Percentiles rank a stretch among this genome's conserved stretches.
These are phyloP conservation scores for Apium graveolens DNA, from an alignment of 129 eudicot species.

Conservation along the genomic window DNA sequence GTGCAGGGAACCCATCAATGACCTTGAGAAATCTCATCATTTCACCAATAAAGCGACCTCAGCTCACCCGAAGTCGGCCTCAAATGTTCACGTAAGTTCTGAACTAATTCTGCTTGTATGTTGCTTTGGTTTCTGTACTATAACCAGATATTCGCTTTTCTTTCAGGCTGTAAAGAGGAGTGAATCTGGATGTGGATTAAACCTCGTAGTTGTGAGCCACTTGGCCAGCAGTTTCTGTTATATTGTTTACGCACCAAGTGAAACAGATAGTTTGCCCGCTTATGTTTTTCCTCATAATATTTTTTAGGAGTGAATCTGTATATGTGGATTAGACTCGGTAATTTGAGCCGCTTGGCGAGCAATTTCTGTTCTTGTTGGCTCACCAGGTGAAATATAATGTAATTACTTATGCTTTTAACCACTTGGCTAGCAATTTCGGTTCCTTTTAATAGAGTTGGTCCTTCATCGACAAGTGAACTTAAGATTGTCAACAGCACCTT, in stretches of 20 bases:
- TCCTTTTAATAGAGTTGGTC: not conserved
- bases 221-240: not conserved
- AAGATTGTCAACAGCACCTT: not conserved
- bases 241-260: not conserved
- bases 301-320: not conserved
- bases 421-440: no score
- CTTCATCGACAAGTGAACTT: not conserved
- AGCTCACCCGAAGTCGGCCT: conserved; percentile 72
- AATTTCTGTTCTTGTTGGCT: not conserved
- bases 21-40: conserved; percentile 76
- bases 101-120: not conserved
- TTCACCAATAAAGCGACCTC: conserved; percentile 90
- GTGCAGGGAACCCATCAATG: conserved; percentile 68
- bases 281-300: not conserved
- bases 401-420: not conserved
- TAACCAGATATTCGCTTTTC: not conserved
- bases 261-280: not conserved
- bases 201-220: not conserved
- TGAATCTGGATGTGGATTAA: not conserved
- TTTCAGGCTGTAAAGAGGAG: conserved; percentile 26
- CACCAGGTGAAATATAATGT: not conserved
- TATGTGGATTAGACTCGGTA: not conserved
- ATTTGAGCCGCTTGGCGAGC: not conserved
- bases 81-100: conserved; percentile 80
- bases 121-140: not conserved